These are phyloP conservation scores for Eucalyptus regnans DNA, from an alignment of 345 rosid species.

Conservation along the genomic window DNA sequence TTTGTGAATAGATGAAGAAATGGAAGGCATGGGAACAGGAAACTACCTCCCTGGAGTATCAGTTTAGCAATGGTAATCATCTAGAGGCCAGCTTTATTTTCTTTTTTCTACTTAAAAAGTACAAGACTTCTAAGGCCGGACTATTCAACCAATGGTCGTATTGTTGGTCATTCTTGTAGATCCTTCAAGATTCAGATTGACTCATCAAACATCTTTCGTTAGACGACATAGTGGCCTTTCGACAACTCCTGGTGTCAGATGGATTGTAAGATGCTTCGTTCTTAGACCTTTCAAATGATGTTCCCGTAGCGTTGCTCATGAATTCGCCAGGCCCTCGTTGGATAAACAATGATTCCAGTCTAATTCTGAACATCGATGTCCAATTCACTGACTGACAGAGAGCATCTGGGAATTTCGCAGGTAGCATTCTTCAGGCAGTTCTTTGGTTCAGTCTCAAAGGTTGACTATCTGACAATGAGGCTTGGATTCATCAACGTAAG, in stretches of 20 bases:
- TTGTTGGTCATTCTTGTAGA: not conserved
- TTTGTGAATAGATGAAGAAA: slow-evolving; percentile 19
- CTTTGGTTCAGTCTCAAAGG: slow-evolving; percentile 25
- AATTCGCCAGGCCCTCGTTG: not conserved
- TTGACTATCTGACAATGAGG: slow-evolving; percentile 30
- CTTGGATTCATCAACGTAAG: slow-evolving; percentile 33
- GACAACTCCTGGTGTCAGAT: slow-evolving; percentile 22
- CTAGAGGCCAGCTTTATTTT: not conserved
- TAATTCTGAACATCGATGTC: not conserved
- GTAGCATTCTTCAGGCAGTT: slow-evolving; percentile 35
- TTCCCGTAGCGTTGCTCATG: not conserved
- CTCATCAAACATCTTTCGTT: slow-evolving; percentile 33
- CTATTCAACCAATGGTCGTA: not conserved
- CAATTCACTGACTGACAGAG: not conserved
- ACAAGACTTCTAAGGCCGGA: not conserved
- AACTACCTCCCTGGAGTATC: slow-evolving; percentile 30
- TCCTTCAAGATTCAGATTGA: slow-evolving; percentile 32
- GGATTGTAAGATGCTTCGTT: slow-evolving; percentile 19
- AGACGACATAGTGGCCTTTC: slow-evolving; percentile 27
- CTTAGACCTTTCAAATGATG: not conserved
- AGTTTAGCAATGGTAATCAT: slow-evolving; percentile 19
- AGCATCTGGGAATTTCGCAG: not conserved
- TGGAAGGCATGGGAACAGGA: slow-evolving; percentile 37
- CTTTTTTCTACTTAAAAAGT: not conserved
- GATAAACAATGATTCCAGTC: not conserved